Evolutionary conservation across 768 basidiomycete genomes (phyloP), one percentile per base, ranked within the genome.

Genomic region (Suillus discolor): DNA sequence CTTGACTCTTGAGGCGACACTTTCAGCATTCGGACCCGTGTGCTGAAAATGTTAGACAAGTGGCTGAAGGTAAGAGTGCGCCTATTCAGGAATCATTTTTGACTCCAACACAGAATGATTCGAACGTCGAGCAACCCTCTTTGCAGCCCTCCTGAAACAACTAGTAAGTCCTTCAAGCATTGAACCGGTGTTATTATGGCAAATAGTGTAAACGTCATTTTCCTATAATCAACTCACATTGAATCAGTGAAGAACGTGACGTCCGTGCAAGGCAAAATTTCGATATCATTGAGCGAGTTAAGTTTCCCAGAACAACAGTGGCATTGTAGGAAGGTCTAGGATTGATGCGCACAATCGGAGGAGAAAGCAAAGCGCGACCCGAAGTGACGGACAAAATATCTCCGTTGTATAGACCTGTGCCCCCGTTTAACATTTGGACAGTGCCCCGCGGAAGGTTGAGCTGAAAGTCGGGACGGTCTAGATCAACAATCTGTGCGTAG

Each of bases 251-350:
- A 92, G 78, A 90, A 92, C 2, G 93, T 69, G 45, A 85, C 84
- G 44, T 87, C 87, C 66, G 83, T 89, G 5, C 75, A 74, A 2
- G 89, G 90, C 60, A 92, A 87, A 5, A 92, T 79, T 70, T 90
- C 92, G 65, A 90, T 81, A 68, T 95, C 92, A 73, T 93, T 92
- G 61, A 94, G 74, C 1, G 92, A 92, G 77, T 91, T 93, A 84
- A 92, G 77, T 93, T 94, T 76, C 93, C 90, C 65, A 94, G 75
- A 18, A 94, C 74, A 38, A 90, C 83, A 0, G 89, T 92, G 5
- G 83, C 78, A 64, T 92, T 90, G 76, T 87, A 81, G 0, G 91
- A 91, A 9, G 84, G 72, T 4, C 70, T 72, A 0, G 91, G 89
- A 72, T 91, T 86, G 59, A 92, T 86, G 31, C 89, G 82, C 0